Evolutionary conservation across 106 monocot species (phyloP).

Genomic region (Dendrobium chrysotoxum): DNA sequence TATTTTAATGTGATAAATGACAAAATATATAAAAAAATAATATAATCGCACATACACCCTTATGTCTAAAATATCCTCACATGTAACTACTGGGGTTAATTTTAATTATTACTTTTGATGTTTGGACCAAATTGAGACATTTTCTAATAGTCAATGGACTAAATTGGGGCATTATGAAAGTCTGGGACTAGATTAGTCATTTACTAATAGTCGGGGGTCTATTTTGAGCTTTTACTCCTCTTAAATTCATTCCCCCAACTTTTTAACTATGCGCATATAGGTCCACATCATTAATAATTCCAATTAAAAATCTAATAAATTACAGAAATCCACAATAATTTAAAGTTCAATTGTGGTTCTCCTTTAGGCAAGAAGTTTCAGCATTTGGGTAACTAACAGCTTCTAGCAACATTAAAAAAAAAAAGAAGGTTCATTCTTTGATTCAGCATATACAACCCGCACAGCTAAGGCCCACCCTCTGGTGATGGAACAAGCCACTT

Average conservation of each 20-base stretch:
- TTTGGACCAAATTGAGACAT: no score
- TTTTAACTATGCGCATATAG: background rate
- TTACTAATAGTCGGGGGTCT: no score
- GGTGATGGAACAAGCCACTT: background rate
- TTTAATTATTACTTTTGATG: no score
- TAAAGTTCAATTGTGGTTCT: background rate
- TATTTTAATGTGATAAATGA: no score
- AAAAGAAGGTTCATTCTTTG: background rate
- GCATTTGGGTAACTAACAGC: background rate
- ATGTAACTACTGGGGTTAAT: no score
- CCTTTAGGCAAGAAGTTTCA: background rate
- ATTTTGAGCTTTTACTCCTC: no score
- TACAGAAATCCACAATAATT: background rate
- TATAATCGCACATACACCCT: no score
- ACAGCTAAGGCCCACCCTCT: background rate
- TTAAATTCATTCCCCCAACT: background rate
- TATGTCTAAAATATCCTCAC: no score
- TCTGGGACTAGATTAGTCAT: no score
- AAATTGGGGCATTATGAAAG: no score
- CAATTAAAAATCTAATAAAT: background rate
- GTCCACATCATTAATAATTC: background rate
- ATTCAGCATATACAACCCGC: background rate
- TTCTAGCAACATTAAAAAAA: background rate
- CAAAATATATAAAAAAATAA: no score
- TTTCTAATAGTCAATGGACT: no score